These are phyloP conservation scores for Monilinia vaccinii-corymbosi DNA, from an alignment of 2,329 filamentous ascomycete genomes.

Conservation along the genomic window DNA sequence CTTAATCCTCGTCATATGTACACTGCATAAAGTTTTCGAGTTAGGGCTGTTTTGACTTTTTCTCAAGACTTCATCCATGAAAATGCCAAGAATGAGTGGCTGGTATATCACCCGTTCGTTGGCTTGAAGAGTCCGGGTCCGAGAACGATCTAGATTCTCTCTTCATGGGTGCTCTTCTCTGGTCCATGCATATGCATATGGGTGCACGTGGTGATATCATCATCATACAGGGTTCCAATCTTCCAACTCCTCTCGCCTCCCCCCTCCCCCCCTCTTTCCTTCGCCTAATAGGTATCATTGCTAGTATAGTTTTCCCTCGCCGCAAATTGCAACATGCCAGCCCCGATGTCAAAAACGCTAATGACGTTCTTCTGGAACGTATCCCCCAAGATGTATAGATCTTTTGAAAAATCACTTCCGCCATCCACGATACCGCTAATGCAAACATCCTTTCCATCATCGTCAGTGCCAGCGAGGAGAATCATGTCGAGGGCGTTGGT, in stretches of 20 bases:
- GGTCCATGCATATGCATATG: not conserved
- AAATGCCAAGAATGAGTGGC: not conserved
- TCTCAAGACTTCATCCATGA: too few relatives aligned
- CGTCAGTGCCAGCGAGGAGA: constrained; percentile 14
- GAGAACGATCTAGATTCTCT: not conserved
- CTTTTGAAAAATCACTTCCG: constrained; percentile 25
- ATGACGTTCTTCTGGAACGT: constrained; percentile 42
- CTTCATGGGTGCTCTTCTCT: not conserved
- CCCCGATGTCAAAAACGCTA: constrained; percentile 41
- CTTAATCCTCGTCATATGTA: too few relatives aligned
- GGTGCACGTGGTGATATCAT: not conserved
- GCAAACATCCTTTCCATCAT: constrained; percentile 23
- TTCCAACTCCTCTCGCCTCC: not conserved
- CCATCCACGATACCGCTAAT: constrained; percentile 29
- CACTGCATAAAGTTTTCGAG: not conserved
- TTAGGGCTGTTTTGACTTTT: not conserved
- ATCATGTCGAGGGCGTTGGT: constrained; percentile 29
- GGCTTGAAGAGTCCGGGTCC: too few relatives aligned
- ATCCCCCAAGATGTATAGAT: constrained; percentile 35
- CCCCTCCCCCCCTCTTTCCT: not conserved
- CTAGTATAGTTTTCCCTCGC: constrained; percentile 21
- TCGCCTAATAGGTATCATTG: constrained; percentile 8
- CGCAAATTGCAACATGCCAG: constrained; percentile 38
- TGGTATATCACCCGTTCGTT: not conserved
- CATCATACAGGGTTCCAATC: too few relatives aligned